These are phyloP conservation scores for Lomentospora prolificans DNA, from an alignment of 2,329 filamentous ascomycete genomes.

Conservation along the genomic window DNA sequence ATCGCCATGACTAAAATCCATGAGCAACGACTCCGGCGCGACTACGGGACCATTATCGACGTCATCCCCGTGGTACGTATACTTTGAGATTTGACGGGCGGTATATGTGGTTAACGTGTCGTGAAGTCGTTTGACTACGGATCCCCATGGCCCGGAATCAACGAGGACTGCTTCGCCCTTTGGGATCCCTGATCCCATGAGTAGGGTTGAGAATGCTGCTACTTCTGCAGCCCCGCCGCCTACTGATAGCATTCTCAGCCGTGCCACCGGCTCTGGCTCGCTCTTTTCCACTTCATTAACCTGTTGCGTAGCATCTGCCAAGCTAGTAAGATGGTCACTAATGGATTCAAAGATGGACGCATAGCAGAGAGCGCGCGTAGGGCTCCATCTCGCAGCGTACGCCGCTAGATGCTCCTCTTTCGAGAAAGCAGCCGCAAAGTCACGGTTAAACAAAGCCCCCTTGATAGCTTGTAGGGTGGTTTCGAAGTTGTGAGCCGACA, in stretches of 20 bases:
- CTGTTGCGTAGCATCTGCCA: background rate
- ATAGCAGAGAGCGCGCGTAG: conserved; percentile 76
- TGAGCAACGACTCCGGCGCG: conserved; percentile 23
- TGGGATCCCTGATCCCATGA: conserved; percentile 19
- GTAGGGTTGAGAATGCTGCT: conserved; percentile 37
- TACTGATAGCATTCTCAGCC: conserved; percentile 34
- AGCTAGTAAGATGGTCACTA: conserved; percentile 14
- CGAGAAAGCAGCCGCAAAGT: conserved; percentile 75
- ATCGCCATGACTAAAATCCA: conserved; percentile 30
- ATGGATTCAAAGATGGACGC: conserved; percentile 40
- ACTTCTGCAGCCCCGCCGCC: conserved; percentile 56
- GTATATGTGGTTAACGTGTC: conserved; percentile 42
- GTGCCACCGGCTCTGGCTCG: conserved; percentile 7
- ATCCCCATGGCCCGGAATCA: conserved; percentile 72
- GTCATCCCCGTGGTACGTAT: conserved; percentile 37
- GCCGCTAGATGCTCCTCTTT: conserved; percentile 61
- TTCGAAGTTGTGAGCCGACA: conserved; percentile 37
- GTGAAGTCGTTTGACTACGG: conserved; percentile 50
- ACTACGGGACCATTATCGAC: conserved; percentile 37
- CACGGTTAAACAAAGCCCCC: conserved; percentile 71
- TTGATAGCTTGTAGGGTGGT: conserved; percentile 71
- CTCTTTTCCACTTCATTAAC: conserved; percentile 6
- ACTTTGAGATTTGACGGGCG: conserved; percentile 32
- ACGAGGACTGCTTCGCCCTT: conserved; percentile 50
- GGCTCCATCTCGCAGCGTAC: conserved; percentile 88